Base-by-base conservation (phyloP, 139 green algal species). In the Chlorella sp. region DNA sequence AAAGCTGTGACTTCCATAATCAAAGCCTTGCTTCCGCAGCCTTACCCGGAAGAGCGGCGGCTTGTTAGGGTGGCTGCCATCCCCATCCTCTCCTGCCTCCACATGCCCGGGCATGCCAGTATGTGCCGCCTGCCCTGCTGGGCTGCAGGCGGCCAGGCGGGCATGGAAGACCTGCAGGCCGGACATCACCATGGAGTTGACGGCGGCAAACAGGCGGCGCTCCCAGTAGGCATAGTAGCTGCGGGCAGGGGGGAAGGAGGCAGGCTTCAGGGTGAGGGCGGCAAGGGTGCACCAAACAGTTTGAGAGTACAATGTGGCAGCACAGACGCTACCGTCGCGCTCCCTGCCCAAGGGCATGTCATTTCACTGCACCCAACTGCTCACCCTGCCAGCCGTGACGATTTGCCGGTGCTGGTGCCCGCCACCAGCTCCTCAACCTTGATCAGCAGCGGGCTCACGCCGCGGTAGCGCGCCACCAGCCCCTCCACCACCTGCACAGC, bases 181-280 rank as follows among this genome's bases (percentile, higher is more conserved):
- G 16, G 63, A 63, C 39, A 47, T 63, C 39, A 74, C 78, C 63
- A 75, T 75, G 5, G 39, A 30, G 63, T n/a, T 97, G 47, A 98
- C 90, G 0, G 94, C 95, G 41, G 92, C 89, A 89, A 97, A 98
- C 60, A 98, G 92, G 34, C 86, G 88, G 28, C 92, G 87, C 90
- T 98, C 96, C 95, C 95, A 98, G 90, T 96, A 95, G 3, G 74
- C 63, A 83, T 98, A 98, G 89, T 98, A 98, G 1, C 76, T 82
- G 75, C 25, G 51, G 11, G 51, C 11, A 51, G 44, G 51, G 51
- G 51, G 51, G 51, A 60, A 3, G 11, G 51, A 30, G 39, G 38
- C 63, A 36, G 28, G 26, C 3, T 26, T 69, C n/a, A 16, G 63
- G 26, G 2, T 30, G 28, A n/a, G 36, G 32, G 25, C 63, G 36